Base-by-base conservation (phyloP, 768 basidiomycete genomes). In the Lentinula boryana region DNA sequence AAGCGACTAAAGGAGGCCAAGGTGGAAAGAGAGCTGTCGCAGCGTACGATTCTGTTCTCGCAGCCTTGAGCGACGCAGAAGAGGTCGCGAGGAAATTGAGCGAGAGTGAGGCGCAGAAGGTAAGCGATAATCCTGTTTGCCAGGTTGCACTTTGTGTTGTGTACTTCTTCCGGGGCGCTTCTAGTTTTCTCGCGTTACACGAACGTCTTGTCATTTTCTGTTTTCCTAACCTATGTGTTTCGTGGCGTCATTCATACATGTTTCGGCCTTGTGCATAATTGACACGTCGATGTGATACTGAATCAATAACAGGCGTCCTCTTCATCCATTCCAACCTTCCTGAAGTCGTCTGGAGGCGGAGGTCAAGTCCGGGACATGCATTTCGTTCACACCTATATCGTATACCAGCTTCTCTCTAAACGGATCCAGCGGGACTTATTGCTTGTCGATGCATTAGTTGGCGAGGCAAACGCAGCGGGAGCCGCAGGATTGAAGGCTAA, bases 351-450 rank as follows among this genome's bases (percentile, higher is more conserved):
- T 15, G 83, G 81, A 10, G 55, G 76, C 15, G 83, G 82, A 13
- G 55, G 55, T 56, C 36, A 36, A 56, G 76, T 78, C 9, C 84
- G 90, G 10, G 91, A 93, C 68, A 84, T 92, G 27, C 83, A 88
- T 33, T 94, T 95, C 66, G 83, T 95, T 54, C 90, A 97, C 66
- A 84, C 89, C 16, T 96, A 88, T 70, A 85, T 96, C 66, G 81
- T 91, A 50, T 94, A 93, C 72, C 90, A 93, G 63, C 85, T 97
- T 35, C 83, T 97, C 54, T 85, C 91, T 18, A 84, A 87, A 56
- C 91, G 95, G 8, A 93, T 93, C 56, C 86, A 94, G 68, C 88
- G 95, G 15, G 95, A 98, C 68, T 80, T 93, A 4, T 81, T 94
- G 23, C 82, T 97, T 52, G 81, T 89, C 62, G 83, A 82, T 23